Conservation (phyloP, 2,329 filamentous ascomycete species). For the Lasiodiplodia hormozganensis region DNA sequence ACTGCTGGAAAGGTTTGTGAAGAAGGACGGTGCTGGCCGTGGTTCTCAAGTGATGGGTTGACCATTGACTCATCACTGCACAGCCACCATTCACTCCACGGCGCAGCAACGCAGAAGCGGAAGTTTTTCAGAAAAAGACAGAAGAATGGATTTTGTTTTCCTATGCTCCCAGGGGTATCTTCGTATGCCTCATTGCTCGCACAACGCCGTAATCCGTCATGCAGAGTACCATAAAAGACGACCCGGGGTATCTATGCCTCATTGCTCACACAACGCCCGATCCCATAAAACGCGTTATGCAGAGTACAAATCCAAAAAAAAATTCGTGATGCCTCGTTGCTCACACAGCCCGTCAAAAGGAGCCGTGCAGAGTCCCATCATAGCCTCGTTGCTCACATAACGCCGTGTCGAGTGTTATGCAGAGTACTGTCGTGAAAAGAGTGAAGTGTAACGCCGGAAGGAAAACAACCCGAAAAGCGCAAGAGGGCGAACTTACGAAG, state of each 20-base stretch:
- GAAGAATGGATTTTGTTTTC: conserved; percentile 6
- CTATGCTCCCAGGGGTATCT: conserved; percentile 16
- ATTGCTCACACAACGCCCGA: conserved; percentile 29
- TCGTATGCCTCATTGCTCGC: conserved; percentile 21
- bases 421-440: conserved; percentile 27
- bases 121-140: not conserved
- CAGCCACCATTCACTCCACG: not conserved
- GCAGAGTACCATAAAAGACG: conserved; percentile 23
- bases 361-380: conserved; percentile 23
- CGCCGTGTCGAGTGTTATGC: conserved; percentile 9
- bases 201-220: conserved; percentile 25
- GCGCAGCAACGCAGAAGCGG: not conserved
- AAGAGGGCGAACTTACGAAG: not conserved
- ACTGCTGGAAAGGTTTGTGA: not conserved
- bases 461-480: not conserved
- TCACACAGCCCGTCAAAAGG: conserved; percentile 5
- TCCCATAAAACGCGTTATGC: conserved; percentile 27
- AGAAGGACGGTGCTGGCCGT: not conserved
- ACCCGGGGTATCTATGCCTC: conserved; percentile 27
- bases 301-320: conserved; percentile 26
- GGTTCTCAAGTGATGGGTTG: not conserved
- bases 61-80: conserved; percentile 12
- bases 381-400: conserved; percentile 29
- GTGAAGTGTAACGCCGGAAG: conserved; percentile 13
- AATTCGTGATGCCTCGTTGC: conserved; percentile 27